Conservation (phyloP, 148 eudicot genomes). For the Chenopodium berlandieri region DNA sequence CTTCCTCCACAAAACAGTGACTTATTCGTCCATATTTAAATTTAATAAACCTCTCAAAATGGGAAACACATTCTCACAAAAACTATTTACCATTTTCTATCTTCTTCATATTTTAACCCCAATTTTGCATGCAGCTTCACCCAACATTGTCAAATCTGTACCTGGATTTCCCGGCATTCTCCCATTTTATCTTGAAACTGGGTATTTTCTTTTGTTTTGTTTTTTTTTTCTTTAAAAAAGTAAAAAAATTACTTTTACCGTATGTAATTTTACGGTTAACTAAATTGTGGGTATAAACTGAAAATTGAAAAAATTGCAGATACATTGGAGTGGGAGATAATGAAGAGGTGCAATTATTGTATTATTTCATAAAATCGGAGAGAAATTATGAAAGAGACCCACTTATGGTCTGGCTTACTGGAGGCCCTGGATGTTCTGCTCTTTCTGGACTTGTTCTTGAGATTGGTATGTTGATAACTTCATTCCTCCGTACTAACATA, state of each 20-base stretch:
- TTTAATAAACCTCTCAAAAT: no score
- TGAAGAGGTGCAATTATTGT: slow-evolving; percentile 30
- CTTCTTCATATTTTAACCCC: neutral
- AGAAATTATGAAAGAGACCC: slow-evolving; percentile 24
- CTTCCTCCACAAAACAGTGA: no score
- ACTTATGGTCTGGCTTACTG: slow-evolving; percentile 32
- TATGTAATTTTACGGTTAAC: no score
- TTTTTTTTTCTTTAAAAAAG: no score
- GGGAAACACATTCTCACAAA: no score
- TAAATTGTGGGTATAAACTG: no score
- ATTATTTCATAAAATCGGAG: slow-evolving; percentile 30
- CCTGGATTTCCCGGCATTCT: slow-evolving; percentile 32
- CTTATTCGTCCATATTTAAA: no score
- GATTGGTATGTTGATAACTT: slow-evolving; percentile 14
- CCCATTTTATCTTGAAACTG: slow-evolving; percentile 25
- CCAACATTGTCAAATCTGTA: slow-evolving; percentile 13
- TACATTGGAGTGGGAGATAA: slow-evolving; percentile 28
- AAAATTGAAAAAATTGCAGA: slow-evolving; percentile 7
- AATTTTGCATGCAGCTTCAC: neutral
- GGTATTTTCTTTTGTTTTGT: neutral
- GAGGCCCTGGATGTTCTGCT: slow-evolving; percentile 35
- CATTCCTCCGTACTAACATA: no score
- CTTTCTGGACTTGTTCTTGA: slow-evolving; percentile 24
- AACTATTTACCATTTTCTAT: neutral
- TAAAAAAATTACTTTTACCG: no score